Evolutionary conservation across 768 basidiomycete species (phyloP).

Genomic region (Naematelia encephala): DNA sequence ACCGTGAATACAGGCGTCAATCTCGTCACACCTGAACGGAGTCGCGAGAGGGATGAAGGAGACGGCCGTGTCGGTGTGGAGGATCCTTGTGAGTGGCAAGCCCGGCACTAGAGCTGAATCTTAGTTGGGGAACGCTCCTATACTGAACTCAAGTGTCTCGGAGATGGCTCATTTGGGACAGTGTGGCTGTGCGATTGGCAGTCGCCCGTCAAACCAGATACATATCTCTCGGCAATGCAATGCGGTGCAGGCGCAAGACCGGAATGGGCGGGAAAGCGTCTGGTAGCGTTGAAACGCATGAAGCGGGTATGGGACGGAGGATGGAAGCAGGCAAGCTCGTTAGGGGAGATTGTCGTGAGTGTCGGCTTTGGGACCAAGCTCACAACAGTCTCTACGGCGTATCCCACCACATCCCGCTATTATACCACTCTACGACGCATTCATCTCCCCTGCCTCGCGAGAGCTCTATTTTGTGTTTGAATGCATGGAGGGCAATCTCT

Average conservation of each 20-base stretch:
- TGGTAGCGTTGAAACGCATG: constrained; percentile 98
- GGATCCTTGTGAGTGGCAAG: constrained; percentile 30
- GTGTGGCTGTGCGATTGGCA: constrained; percentile 99
- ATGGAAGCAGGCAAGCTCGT: constrained; percentile 92
- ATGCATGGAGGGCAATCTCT: constrained; percentile 99
- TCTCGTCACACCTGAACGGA: constrained; percentile 2
- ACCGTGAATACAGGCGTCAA: not conserved
- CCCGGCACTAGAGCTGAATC: not conserved
- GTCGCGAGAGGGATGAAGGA: constrained; percentile 9
- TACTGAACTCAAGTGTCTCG: constrained; percentile 91
- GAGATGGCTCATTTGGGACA: constrained; percentile 97
- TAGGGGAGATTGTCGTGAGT: constrained; percentile 73
- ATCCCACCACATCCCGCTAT: constrained; percentile 96
- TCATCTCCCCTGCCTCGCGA: constrained; percentile 89
- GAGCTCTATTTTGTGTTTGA: constrained; percentile 99
- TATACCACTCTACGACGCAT: constrained; percentile 98
- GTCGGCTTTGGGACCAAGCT: constrained; percentile 9
- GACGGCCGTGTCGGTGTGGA: constrained; percentile 36
- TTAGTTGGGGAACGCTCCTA: constrained; percentile 81
- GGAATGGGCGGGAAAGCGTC: constrained; percentile 88
- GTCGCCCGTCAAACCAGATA: constrained; percentile 85
- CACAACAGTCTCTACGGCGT: constrained; percentile 75
- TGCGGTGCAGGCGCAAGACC: constrained; percentile 86
- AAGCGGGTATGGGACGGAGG: constrained; percentile 97
- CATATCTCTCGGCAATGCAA: constrained; percentile 89